Base-by-base conservation (phyloP, 1,284 basidiomycete species). In the Xerocomus nothofagi region DNA sequence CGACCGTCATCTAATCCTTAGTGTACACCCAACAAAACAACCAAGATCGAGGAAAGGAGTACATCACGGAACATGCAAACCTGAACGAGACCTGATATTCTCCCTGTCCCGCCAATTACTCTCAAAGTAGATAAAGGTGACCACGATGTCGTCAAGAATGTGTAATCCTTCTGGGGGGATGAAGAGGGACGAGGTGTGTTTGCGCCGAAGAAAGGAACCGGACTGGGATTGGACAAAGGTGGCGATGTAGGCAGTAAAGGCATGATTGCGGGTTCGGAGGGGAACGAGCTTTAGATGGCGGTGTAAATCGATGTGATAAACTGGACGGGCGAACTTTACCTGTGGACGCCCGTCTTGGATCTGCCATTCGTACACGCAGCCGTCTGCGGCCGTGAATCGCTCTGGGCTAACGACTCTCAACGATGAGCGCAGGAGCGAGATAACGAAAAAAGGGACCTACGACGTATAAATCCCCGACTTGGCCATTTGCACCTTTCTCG, bases 51-150 rank as follows among this genome's bases (percentile, higher is more conserved):
- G 21, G 18, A 41, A 21, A 39, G 3, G 20, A 3, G 15, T 4
- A 61, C 3, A 50, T 9, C 5, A 54, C 1, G 7, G 32, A n/a
- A 6, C 46, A 1, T 57, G 46, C 9, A 58, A 26, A 36, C 55
- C 47, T 2, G 39, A 4, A 27, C 49, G 56, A 0, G 60, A 37
- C 47, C 15, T 63, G 31, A 6, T 7, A 14, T 40, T 34, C 34
- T 70, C 66, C 29, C 44, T 58, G n/a, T 66, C 63, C 1, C 53
- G 51, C 65, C 65, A 66, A 43, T 55, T 66, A 20, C 54, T 44
- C 40, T 64, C 60, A 29, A 71, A 70, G 40, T 71, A 72, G 17
- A 70, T 54, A 31, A 71, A 70, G 0, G 70, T 70, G 49, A 71
- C 60, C 18, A 70, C 20, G 32, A 70, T 67, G 29, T 70, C 70